Evolutionary conservation across 495 filamentous ascomycete species (phyloP).

Genomic region (Glarea lozoyensis): DNA sequence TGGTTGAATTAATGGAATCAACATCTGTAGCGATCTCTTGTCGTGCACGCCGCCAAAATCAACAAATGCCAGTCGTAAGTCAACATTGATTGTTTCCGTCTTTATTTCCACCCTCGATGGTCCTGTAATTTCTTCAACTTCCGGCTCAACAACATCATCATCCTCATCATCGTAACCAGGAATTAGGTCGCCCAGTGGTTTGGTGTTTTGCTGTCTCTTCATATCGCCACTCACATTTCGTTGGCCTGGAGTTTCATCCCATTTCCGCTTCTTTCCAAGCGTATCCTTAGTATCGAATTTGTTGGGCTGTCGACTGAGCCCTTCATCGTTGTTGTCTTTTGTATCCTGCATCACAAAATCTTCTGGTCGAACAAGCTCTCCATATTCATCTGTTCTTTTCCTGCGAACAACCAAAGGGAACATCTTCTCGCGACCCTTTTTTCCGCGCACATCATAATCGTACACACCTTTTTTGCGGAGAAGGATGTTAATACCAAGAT

Average conservation of each 20-base stretch:
- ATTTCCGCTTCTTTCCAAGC: slow-evolving; percentile 88
- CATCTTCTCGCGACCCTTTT: slow-evolving; percentile 87
- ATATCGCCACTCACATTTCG: slow-evolving; percentile 27
- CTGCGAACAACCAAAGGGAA: slow-evolving; percentile 79
- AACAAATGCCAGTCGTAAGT: slow-evolving; percentile 71
- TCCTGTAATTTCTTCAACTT: slow-evolving; percentile 48
- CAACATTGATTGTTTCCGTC: slow-evolving; percentile 50
- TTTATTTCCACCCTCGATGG: slow-evolving; percentile 66
- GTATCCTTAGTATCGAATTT: slow-evolving; percentile 44
- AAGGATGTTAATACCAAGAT: slow-evolving; percentile 83
- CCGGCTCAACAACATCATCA: slow-evolving; percentile 43
- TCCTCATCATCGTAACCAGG: slow-evolving; percentile 36
- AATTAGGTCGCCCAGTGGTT: slow-evolving; percentile 18
- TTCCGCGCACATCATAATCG: slow-evolving; percentile 88
- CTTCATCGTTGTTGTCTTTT: slow-evolving; percentile 68
- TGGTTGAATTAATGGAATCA: slow-evolving; percentile 89
- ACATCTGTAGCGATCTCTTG: slow-evolving; percentile 83
- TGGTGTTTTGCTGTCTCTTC: slow-evolving; percentile 32
- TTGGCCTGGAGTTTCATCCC: slow-evolving; percentile 59
- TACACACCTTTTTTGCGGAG: slow-evolving; percentile 79
- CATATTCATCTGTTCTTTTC: slow-evolving; percentile 81
- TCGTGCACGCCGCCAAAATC: slow-evolving; percentile 92
- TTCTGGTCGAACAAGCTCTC: slow-evolving; percentile 85
- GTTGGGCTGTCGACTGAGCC: slow-evolving; percentile 34
- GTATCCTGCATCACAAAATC: slow-evolving; percentile 94